phyloP scores from a whole-genome alignment of 441 rosid species.

The Biscutella laevigata region DNA sequence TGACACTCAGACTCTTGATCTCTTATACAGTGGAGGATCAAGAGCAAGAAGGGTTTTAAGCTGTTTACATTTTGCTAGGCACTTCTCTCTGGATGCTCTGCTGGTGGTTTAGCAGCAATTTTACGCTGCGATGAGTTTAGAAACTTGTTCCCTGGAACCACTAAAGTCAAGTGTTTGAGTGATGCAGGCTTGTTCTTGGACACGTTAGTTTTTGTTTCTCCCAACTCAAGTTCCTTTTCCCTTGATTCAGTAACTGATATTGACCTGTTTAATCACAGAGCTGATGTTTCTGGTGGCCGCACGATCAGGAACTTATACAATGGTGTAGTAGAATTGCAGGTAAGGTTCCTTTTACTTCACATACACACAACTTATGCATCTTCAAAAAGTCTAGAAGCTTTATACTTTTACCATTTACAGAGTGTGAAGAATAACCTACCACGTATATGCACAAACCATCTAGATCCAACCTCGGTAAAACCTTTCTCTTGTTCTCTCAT shows the following conservation, averaged over 20 bases:
- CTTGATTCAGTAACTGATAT: background rate
- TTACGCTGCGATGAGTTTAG: constrained; percentile 76
- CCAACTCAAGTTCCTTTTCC: background rate
- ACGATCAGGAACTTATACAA: constrained; percentile 54
- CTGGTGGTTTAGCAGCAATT: constrained; percentile 83
- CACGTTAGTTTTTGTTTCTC: constrained; percentile 37
- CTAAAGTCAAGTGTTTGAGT: constrained; percentile 78
- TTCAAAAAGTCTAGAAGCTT: too few species aligned
- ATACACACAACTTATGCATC: background rate
- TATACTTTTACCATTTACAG: constrained; percentile 35
- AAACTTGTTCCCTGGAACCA: constrained; percentile 41
- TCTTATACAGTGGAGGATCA: background rate
- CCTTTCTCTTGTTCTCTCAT: background rate
- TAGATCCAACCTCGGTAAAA: constrained; percentile 85
- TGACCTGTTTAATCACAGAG: constrained; percentile 28
- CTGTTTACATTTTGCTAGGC: constrained; percentile 33
- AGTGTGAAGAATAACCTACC: constrained; percentile 58
- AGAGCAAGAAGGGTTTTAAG: background rate
- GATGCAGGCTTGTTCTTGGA: constrained; percentile 88
- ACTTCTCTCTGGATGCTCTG: constrained; percentile 88
- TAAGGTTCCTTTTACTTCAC: constrained; percentile 8
- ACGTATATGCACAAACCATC: constrained; percentile 66
- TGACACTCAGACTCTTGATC: background rate
- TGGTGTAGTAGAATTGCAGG: constrained; percentile 75
- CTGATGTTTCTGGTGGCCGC: constrained; percentile 68